Evolutionary conservation across 1,139 yeast genomes (phyloP), one percentile per base, ranked within the genome.

Genomic region (Geotrichum phurueaensis): DNA sequence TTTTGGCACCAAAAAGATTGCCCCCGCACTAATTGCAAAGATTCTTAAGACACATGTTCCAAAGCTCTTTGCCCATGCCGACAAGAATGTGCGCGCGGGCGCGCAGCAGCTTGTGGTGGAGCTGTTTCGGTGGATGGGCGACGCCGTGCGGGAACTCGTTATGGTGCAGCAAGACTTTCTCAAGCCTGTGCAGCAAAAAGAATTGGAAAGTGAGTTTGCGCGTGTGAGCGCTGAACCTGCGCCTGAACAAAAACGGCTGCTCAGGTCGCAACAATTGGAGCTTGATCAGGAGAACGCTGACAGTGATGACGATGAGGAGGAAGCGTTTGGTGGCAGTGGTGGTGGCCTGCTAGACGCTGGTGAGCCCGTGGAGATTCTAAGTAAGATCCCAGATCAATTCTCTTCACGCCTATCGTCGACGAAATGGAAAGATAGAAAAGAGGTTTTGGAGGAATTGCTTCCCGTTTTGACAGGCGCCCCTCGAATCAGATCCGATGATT

Each of bases 381-480:
- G 81, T 31, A 84, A 84, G 65, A 68, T 92, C 1, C 97, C 98
- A 0, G 68, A 75, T 4, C 85, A 85, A 67, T 81, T 91, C 62
- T 71, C 80, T 23, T 69, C 78, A 1, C 77, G 84, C 65, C 75
- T 90, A 36, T 71, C 79, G 1, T 85, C 92, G 0, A 65, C 85
- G 0, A 85, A 87, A 67, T 94, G 99, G 99, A 91, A 92, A 70
- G 98, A 91, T 61, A 81, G 99, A 66, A 91, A 89, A 62, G 97
- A 89, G 66, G 91, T 82, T 0, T 77, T 95, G 63, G 96, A 90
- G 59, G 91, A 86, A 65, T 81, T 87, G 1, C 75, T 78, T 33
- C 79, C 79, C 5, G 75, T 78, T 12, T 77, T 90, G 53, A 75
- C 76, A 55, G 45, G 45, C 15, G 79, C 77, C 3, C 75, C 84